phyloP scores from a whole-genome alignment of 495 filamentous ascomycete genomes.

The Podospora pseudoanserina region DNA sequence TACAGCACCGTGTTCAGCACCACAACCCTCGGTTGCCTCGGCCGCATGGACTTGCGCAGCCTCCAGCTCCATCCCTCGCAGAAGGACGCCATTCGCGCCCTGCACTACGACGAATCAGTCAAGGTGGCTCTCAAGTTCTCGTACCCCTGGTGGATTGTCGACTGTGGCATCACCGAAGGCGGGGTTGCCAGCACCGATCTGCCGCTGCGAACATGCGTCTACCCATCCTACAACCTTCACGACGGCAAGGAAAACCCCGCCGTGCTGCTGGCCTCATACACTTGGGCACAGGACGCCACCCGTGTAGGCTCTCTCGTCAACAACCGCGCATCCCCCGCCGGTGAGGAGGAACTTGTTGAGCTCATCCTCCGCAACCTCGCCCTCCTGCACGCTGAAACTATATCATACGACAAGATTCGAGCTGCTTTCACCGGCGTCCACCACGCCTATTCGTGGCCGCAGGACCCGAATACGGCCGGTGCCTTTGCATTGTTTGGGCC shows the following conservation, averaged over 20 bases:
- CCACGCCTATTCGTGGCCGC: conserved; percentile 35
- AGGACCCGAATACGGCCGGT: conserved; percentile 34
- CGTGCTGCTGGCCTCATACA: conserved; percentile 43
- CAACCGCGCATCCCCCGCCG: conserved; percentile 22
- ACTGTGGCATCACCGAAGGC: conserved; percentile 20
- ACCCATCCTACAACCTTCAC: conserved; percentile 41
- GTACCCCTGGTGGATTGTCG: conserved; percentile 31
- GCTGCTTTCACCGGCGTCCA: conserved; percentile 27
- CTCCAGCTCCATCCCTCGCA: conserved; percentile 12
- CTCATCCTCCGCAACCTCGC: conserved; percentile 17
- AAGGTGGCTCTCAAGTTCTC: conserved; percentile 38
- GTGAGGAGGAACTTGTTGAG: conserved; percentile 11
- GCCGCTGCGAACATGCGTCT: conserved; percentile 40
- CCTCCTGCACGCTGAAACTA: conserved; percentile 13
- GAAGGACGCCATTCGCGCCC: conserved; percentile 25
- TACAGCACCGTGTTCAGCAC: conserved; percentile 34
- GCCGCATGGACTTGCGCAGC: conserved; percentile 28
- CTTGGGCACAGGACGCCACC: conserved; percentile 42
- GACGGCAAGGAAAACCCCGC: conserved; percentile 28
- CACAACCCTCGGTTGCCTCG: conserved; percentile 29
- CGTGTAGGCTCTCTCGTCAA: conserved; percentile 37
- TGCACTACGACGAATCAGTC: conserved; percentile 30
- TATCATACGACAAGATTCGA: conserved; percentile 11
- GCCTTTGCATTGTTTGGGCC: conserved; percentile 45
- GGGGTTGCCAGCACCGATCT: conserved; percentile 38